Base-by-base conservation (phyloP, 345 rosid genomes). In the Acer campestre region DNA sequence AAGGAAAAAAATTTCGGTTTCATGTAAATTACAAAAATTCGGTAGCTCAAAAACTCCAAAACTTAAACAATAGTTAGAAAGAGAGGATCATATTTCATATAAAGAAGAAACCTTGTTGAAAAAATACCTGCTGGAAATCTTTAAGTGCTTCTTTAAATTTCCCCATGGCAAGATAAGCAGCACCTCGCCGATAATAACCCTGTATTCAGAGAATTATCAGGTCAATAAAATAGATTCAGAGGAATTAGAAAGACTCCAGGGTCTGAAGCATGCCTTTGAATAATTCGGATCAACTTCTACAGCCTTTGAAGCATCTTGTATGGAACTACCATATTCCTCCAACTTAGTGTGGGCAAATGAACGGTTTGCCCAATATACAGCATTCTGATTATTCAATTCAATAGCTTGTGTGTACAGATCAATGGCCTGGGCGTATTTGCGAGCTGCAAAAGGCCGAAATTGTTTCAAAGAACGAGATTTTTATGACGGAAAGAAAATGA, bases 321-420 rank as follows among this genome's bases (percentile, higher is more conserved):
- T 92, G 10, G 98, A 97, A 83, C 99, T 93, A 7, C 99, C 99
- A 83, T 92, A 96, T 83, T 96, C 99, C 91, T 96, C 99, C 80
- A 96, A 80, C 69, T 92, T 96, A 10, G 95, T 81, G 84, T 94
- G 99, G 65, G 99, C 95, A 77, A 94, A 89, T 67, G 99, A 94
- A 69, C 99, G 96, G 77, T 96, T 94, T 48, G 99, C 99, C 89
- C 94, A 96, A 80, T 96, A 96, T 77, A 96, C 97, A 81, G 99
- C 95, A 81, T 91, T 96, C 64, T 80, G 81, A 31, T 81, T 23
- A 72, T 84, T 88, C 76, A 89, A 79, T 73, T 90, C 93, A 80
- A 93, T 91, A 62, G 99, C 99, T 83, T 90, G 89, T 4, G 94
- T 75, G 76, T 96, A 96, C 10, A 94, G 84, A 74, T 91, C 98